phyloP scores from a whole-genome alignment of 768 basidiomycete genomes.

The Phanerodontia chrysosporium region DNA sequence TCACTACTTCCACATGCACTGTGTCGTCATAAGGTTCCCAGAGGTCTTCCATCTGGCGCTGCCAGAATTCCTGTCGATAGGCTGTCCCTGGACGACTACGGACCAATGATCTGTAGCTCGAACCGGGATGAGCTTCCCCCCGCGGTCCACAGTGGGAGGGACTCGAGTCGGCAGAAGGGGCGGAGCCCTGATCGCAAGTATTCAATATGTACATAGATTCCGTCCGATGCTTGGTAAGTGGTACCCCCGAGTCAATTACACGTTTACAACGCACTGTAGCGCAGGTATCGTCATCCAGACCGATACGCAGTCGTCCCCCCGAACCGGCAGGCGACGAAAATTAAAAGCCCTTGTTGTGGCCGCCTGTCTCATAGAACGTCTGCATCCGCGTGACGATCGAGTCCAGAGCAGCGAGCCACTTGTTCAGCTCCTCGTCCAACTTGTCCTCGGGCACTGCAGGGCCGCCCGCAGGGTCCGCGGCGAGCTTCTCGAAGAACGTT shows the following conservation, averaged over 20 bases:
- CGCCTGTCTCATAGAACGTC: conserved; percentile 39
- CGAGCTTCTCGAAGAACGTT: conserved; percentile 55
- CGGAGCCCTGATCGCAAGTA: not conserved
- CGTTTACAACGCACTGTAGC: not conserved
- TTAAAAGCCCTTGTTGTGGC: conserved; percentile 42
- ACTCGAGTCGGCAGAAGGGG: conserved; percentile 1
- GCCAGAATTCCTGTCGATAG: not conserved
- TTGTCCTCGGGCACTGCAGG: conserved; percentile 35
- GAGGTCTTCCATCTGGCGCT: not conserved
- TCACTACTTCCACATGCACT: not conserved
- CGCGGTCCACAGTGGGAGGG: not conserved
- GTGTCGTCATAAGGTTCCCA: not conserved
- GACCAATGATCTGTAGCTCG: not conserved
- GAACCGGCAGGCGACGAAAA: not conserved
- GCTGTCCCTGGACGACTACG: not conserved
- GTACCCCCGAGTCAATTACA: not conserved
- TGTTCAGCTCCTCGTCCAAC: conserved; percentile 42
- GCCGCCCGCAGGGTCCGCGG: conserved; percentile 32
- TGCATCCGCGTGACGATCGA: conserved; percentile 44
- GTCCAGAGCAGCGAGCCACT: conserved; percentile 52
- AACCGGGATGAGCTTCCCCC: not conserved
- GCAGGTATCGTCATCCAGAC: not conserved
- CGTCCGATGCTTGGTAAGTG: not conserved
- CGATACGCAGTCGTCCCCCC: not conserved
- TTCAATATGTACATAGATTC: not conserved